Evolutionary conservation across 2,329 filamentous ascomycete genomes (phyloP).

Genomic region (Pestalotiopsis sp.): DNA sequence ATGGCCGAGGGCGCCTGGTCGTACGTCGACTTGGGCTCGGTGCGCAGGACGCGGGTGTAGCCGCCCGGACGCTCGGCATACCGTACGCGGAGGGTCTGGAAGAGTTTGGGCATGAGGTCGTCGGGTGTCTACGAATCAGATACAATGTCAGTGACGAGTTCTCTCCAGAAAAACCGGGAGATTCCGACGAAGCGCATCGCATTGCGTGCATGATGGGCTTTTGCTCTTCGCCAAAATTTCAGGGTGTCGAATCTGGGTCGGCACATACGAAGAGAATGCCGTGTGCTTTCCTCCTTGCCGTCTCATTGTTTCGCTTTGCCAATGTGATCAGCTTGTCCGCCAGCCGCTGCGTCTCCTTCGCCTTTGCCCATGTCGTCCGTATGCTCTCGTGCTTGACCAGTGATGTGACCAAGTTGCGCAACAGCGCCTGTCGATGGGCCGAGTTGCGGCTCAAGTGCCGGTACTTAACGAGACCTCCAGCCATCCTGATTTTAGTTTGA

Average conservation of each 20-base stretch:
- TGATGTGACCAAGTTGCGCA: slow-evolving; percentile 94
- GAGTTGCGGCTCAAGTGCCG: slow-evolving; percentile 86
- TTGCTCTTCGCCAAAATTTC: slow-evolving; percentile 28
- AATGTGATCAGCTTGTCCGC: slow-evolving; percentile 94
- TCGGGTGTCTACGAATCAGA: slow-evolving; percentile 60
- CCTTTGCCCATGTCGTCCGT: slow-evolving; percentile 93
- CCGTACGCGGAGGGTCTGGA: slow-evolving; percentile 78
- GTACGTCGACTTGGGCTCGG: slow-evolving; percentile 80
- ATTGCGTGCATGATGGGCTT: background rate
- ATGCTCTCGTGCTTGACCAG: slow-evolving; percentile 93
- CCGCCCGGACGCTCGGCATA: slow-evolving; percentile 82
- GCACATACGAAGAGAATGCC: slow-evolving; percentile 81
- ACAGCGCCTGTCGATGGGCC: slow-evolving; percentile 85
- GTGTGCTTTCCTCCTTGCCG: slow-evolving; percentile 73
- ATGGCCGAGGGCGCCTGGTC: slow-evolving; percentile 91
- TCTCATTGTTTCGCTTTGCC: slow-evolving; percentile 90
- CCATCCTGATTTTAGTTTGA: slow-evolving; percentile 60
- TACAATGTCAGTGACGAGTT: slow-evolving; percentile 13
- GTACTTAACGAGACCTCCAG: slow-evolving; percentile 84
- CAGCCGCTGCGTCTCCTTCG: slow-evolving; percentile 92
- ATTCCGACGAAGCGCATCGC: slow-evolving; percentile 29
- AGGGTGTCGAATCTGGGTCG: slow-evolving; percentile 8
- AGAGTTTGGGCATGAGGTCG: slow-evolving; percentile 80
- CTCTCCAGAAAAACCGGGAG: background rate
- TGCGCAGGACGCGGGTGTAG: slow-evolving; percentile 92